Conservation (phyloP, 495 filamentous ascomycete genomes). For the Letharia lupina region DNA sequence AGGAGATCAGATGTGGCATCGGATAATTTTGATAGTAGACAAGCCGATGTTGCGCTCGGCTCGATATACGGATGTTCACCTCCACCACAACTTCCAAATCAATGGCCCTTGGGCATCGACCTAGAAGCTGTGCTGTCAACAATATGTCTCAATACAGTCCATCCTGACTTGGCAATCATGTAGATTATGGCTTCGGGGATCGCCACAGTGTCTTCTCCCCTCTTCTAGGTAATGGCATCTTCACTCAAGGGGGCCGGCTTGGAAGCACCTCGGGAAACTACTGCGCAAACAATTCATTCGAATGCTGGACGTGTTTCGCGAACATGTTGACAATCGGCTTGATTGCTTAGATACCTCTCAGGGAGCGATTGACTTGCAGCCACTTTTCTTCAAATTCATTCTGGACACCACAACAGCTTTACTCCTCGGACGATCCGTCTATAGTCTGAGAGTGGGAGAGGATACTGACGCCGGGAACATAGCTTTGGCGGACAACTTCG, state of each 20-base stretch:
- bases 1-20: not conserved
- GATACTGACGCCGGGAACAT: slow-evolving; percentile 19
- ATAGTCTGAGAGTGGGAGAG: slow-evolving; percentile 29
- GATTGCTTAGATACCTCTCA: slow-evolving; percentile 28
- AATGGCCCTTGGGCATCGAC: slow-evolving; percentile 33
- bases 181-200: slow-evolving; percentile 31
- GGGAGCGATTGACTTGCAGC: slow-evolving; percentile 37
- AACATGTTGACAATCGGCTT: slow-evolving; percentile 40
- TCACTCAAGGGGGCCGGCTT: slow-evolving; percentile 40
- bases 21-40: not conserved
- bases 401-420: slow-evolving; percentile 25
- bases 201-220: slow-evolving; percentile 30
- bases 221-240: slow-evolving; percentile 31
- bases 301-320: slow-evolving; percentile 36
- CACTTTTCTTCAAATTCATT: slow-evolving; percentile 41
- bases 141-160: slow-evolving; percentile 6
- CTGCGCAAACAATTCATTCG: slow-evolving; percentile 39
- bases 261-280: slow-evolving; percentile 44
- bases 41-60: slow-evolving; percentile 16
- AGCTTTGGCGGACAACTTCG: slow-evolving; percentile 34
- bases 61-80: slow-evolving; percentile 27
- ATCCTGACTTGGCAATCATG: not conserved
- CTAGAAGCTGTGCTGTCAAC: slow-evolving; percentile 34
- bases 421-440: slow-evolving; percentile 33
- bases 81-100: slow-evolving; percentile 28